These are phyloP conservation scores for Cucumis variabilis DNA, from an alignment of 331 rosid genomes.

Conservation along the genomic window DNA sequence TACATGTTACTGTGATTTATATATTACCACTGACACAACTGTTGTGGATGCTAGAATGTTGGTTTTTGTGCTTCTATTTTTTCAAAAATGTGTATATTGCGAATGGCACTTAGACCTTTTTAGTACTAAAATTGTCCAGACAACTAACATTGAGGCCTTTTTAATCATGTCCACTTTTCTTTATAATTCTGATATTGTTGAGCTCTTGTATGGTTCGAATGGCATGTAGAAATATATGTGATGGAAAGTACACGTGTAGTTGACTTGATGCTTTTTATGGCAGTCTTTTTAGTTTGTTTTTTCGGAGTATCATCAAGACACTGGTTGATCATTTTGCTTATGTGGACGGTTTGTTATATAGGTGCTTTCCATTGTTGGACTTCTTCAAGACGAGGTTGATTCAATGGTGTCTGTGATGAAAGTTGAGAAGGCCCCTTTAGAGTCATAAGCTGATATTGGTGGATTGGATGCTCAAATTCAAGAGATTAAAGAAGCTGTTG, in stretches of 20 bases:
- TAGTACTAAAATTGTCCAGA: neutral
- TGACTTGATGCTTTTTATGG: neutral
- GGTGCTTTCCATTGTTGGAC: slow-evolving; percentile 98
- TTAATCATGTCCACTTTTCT: neutral
- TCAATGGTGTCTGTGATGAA: slow-evolving; percentile 99
- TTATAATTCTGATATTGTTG: neutral
- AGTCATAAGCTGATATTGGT: slow-evolving; percentile 97
- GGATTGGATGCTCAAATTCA: slow-evolving; percentile 99
- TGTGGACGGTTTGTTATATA: slow-evolving; percentile 22
- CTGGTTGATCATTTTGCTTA: slow-evolving; percentile 15
- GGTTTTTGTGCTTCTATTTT: neutral
- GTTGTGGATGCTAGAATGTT: neutral
- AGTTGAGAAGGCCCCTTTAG: slow-evolving; percentile 97
- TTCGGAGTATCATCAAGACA: neutral
- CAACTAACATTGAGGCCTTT: neutral
- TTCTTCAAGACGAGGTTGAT: slow-evolving; percentile 98
- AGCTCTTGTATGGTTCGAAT: neutral
- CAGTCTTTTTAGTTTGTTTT: neutral
- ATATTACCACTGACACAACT: too few relatives aligned
- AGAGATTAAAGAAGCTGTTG: slow-evolving; percentile 99
- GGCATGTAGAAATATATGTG: neutral
- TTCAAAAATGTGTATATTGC: neutral
- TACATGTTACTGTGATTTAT: too few relatives aligned
- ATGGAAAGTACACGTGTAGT: neutral
- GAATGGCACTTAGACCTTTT: neutral